Evolutionary conservation across 1,284 basidiomycete species (phyloP), one percentile per base, ranked within the genome.

Genomic region (Naganishia sp.): DNA sequence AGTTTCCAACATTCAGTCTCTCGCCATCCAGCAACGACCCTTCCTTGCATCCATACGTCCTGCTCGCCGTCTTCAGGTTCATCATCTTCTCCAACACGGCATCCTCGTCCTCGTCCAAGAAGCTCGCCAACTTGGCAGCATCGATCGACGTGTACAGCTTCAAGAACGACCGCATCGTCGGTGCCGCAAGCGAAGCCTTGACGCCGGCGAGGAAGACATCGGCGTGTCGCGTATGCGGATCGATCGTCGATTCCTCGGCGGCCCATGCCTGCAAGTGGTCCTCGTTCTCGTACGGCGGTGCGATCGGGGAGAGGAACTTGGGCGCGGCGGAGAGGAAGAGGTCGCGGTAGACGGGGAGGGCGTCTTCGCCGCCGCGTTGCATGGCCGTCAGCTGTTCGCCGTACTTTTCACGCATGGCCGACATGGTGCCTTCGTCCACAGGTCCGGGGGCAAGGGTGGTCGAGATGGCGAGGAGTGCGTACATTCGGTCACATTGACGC

Each of bases 401-500:
- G 75, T 92, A 96, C 70, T 91, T 87, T 79, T 99, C 95, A 77
- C 92, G 91, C 68, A 94, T 90, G 65, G 89, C 90, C 72, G 90
- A 90, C 79, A 92, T 88, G 75, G 97, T 93, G 75, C 92, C 94
- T 78, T 98, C 95, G 77, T 98, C 95, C 65, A 95, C 81, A 59
- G 93, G 85, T 65, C 87, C 88, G 42, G 95, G 94, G 28, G 93
- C 93, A 13, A 98, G 84, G 0, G 92, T 90, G 73, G 92, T 90
- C 81, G 92, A 94, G 70, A 98, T 88, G 9, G 94, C 92, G 70
- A 97, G 90, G 23, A 99, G 81, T 4, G 94, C 93, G 77, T 98
- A 96, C 94, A 98, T 99, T 60, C 95, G 84, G 78, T 99, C 95
- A 10, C 92, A 94, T 33, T 90, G 94, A 84, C 97, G 98, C 83